Base-by-base conservation (phyloP, 2,329 filamentous ascomycete genomes). In the Clonostachys rhizophaga region DNA sequence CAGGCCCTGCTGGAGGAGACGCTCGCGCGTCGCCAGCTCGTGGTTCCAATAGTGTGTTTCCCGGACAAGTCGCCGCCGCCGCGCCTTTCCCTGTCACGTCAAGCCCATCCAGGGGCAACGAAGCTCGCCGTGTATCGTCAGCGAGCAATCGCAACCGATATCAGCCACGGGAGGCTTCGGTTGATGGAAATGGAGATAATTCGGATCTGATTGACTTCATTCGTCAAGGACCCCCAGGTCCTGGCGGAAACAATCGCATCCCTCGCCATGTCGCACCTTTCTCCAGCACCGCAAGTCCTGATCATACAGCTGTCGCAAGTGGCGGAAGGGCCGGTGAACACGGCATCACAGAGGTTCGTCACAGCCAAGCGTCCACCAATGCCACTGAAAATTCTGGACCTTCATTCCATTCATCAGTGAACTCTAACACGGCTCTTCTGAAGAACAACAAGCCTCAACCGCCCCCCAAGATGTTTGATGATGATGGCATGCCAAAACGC, bases 191-290 rank as follows among this genome's bases (percentile, higher is more conserved):
- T 45, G 49, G 44, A 16, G 84, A 85, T 53, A 95, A 85, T 48
- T 87, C 89, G 12, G 94, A 96, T 50, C 71, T 99, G 49, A 96
- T 96, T 54, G 91, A 97, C 62, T 97, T 99, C 64, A 95, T 99
- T 54, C 85, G 91, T 42, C 85, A 89, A 61, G 92, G 91, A 1
- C 91, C 91, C 4, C 86, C 88, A 0, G 77, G 71, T 50, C 62
- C 70, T 41, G 69, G 72, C 34, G 75, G 73, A 40, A 79, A 79
- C 52, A 87, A 83, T 49, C 83, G 89, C 20, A 94, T 95, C 51
- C 87, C 90, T 40, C 84, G 88, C 16, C 81, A 80, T n/a, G 84
- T 94, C 12, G 90, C 91, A 10, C 89, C 91, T 2, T 95, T 95
- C 72, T 79, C 89, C 46, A 84, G 79, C 35, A 92, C 90, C 0